Percentiles rank a stretch among this genome's conserved stretches.
Conservation (phyloP, 768 basidiomycete genomes). For the Tulasnella sp. region DNA sequence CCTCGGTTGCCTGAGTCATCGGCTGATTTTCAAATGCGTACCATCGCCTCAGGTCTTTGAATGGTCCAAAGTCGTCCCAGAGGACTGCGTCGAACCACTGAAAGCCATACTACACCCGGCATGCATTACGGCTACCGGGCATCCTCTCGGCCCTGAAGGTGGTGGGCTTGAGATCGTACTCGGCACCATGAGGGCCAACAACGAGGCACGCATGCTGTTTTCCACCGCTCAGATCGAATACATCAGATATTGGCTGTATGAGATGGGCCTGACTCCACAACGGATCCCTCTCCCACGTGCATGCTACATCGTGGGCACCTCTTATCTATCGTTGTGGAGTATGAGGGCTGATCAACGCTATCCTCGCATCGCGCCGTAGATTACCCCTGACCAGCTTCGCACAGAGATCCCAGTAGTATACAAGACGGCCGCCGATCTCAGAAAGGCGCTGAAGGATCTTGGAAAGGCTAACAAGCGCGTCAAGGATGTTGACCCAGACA, state of each 20-base stretch:
- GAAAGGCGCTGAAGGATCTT: slow-evolving; percentile 52
- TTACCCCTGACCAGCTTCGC: not conserved
- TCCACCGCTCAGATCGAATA: slow-evolving; percentile 81
- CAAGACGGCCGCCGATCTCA: slow-evolving; percentile 42
- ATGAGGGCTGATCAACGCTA: too few species aligned
- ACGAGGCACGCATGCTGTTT: slow-evolving; percentile 70
- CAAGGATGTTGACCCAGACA: slow-evolving; percentile 44
- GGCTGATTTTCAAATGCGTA: not conserved
- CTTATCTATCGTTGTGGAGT: too few species aligned
- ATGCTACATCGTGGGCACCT: slow-evolving; percentile 42
- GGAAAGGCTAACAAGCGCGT: slow-evolving; percentile 73
- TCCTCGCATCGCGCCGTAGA: not conserved
- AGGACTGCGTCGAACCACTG: slow-evolving; percentile 44
- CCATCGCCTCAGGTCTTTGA: slow-evolving; percentile 8
- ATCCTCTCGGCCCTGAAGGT: slow-evolving; percentile 55
- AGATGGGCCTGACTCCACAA: slow-evolving; percentile 52
- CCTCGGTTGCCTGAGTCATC: too few species aligned
- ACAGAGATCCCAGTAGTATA: slow-evolving; percentile 27
- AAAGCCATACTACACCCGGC: slow-evolving; percentile 66
- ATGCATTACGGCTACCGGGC: slow-evolving; percentile 54
- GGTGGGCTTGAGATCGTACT: slow-evolving; percentile 52
- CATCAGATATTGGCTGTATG: slow-evolving; percentile 71
- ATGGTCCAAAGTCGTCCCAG: slow-evolving; percentile 37
- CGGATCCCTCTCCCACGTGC: slow-evolving; percentile 67
- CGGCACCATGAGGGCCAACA: slow-evolving; percentile 54